Conservation (phyloP, 768 basidiomycete genomes). For the Leucocoprinus leucothites region DNA sequence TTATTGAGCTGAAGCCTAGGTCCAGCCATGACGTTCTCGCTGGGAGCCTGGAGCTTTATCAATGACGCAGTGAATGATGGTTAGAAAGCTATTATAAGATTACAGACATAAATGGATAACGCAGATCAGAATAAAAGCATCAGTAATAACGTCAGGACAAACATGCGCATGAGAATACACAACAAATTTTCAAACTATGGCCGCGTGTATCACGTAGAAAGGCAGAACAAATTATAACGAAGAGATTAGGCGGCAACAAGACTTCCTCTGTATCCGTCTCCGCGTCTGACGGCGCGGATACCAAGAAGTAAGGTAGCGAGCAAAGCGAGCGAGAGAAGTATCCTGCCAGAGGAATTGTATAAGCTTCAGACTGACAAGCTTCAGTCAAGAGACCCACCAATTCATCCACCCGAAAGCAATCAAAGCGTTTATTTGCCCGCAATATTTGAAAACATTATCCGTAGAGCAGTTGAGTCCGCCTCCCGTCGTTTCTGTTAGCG, state of each 20-base stretch:
- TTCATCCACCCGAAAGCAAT: constrained; percentile 75
- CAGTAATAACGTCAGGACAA: background rate
- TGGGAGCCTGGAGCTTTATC: background rate
- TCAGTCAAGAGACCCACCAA: constrained; percentile 42
- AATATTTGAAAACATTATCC: constrained; percentile 52
- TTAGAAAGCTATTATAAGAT: background rate
- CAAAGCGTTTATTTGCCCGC: constrained; percentile 73
- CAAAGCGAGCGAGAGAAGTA: constrained; percentile 59
- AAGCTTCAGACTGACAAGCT: background rate
- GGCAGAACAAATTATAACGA: background rate
- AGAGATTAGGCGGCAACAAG: constrained; percentile 11
- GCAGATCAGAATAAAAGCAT: background rate
- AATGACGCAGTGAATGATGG: background rate
- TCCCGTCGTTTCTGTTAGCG: constrained; percentile 62
- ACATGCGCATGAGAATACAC: background rate
- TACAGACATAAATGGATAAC: background rate
- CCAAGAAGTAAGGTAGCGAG: constrained; percentile 46
- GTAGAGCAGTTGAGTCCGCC: constrained; percentile 68
- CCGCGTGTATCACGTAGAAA: background rate
- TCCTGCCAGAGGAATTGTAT: constrained; percentile 35
- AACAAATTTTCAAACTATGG: background rate
- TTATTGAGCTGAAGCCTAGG: no score
- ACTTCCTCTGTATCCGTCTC: constrained; percentile 60
- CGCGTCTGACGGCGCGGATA: constrained; percentile 54
- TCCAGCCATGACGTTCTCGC: no score